A percentile compares a stretch with the other conserved stretches of the same genome.
Evolutionary conservation across 805 yeast species (phyloP).

Genomic region (Millerozyma acaciae): DNA sequence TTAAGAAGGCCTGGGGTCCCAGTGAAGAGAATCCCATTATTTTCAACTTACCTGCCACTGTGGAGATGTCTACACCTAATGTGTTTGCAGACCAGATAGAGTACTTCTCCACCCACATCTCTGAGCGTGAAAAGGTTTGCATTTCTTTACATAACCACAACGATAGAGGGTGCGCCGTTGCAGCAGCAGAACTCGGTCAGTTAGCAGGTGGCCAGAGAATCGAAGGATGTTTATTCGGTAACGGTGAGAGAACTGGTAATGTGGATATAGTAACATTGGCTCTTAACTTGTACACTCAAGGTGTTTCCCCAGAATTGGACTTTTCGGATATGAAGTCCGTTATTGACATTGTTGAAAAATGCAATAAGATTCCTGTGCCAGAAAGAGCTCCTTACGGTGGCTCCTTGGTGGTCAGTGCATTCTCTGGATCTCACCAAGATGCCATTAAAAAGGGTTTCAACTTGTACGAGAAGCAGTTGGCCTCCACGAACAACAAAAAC

Average conservation of each 20-base stretch:
- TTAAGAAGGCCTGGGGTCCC: constrained; percentile 72
- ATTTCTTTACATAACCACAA: constrained; percentile 80
- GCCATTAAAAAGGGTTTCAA: constrained; percentile 82
- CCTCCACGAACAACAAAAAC: constrained; percentile 29
- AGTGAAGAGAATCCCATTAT: constrained; percentile 61
- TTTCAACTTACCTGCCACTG: constrained; percentile 82
- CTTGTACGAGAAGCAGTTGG: constrained; percentile 37
- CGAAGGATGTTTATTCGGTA: constrained; percentile 82
- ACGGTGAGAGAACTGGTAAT: constrained; percentile 86
- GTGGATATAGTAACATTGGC: constrained; percentile 80
- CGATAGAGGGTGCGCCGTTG: constrained; percentile 87
- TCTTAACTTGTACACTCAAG: constrained; percentile 74
- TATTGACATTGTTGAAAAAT: constrained; percentile 70
- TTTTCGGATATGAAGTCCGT: constrained; percentile 63
- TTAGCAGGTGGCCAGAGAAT: constrained; percentile 87
- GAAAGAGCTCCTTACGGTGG: constrained; percentile 84
- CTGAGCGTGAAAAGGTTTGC: constrained; percentile 66
- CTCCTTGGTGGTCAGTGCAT: constrained; percentile 77
- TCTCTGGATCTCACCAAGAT: constrained; percentile 84
- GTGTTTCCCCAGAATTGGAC: constrained; percentile 66
- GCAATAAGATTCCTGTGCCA: constrained; percentile 77
- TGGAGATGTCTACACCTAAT: constrained; percentile 77
- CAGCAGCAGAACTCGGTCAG: constrained; percentile 79
- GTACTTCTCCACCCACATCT: constrained; percentile 57
- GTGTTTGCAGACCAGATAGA: constrained; percentile 84